Base-by-base conservation (phyloP, 179 eudicot genomes). In the Beta lomatogona region DNA sequence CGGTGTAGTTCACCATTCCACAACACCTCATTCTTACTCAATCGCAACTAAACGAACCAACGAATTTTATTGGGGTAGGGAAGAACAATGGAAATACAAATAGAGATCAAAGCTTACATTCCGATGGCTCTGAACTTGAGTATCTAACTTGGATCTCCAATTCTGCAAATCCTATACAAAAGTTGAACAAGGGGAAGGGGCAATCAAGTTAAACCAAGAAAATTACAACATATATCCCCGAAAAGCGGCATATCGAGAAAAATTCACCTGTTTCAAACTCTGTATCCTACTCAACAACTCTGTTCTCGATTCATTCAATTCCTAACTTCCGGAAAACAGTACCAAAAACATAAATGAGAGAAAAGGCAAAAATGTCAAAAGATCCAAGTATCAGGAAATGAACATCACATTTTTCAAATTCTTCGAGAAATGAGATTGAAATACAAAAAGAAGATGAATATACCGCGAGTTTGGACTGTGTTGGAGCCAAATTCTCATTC, bases 71-170 rank as follows among this genome's bases (percentile, higher is more conserved):
- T 18, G 41, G 14, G 70, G 8, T 6, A 65, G 14, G 22, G 70
- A 65, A 65, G 14, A 25, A 68, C 41, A 66, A 16, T 0, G 5
- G 11, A 41, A 16, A 1, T 3, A 5, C 16, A 44, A 76, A 63
- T 53, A 10, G 54, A 72, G 73, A 78, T 54, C 12, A 54, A 57
- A 73, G 19, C 92, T 89, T 81, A 93, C 97, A 73, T 85, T 87
- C 9, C 91, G 92, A 79, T 92, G 91, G 80, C 81, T 85, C 84
- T 86, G 89, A 59, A 92, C 97, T 84, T 93, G 97, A 82, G 88
- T 89, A 78, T 93, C 97, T 85, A 93, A 72, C 77, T 92, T 92
- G 31, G 91, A 85, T 82, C 94, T 90, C 97, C 95, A 93, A 77
- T 86, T 91, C 81, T 93, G 97, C 85, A 93, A 88, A 87, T 93